Conservation (phyloP, 495 filamentous ascomycete genomes). For the Opeltia flavorubescens region DNA sequence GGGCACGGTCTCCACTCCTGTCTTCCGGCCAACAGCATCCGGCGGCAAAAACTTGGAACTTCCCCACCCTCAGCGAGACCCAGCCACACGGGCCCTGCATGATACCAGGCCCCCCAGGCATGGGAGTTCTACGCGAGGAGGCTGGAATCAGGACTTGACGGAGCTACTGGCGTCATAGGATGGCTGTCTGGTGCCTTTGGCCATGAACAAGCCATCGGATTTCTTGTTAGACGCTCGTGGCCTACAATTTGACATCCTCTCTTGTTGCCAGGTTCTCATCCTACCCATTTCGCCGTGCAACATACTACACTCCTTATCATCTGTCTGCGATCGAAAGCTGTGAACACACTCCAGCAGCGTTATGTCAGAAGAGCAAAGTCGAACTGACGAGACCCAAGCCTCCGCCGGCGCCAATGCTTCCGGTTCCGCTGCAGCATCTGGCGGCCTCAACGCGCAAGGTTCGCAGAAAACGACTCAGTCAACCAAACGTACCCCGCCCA, state of each 20-base stretch:
- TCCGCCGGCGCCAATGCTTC: slow-evolving; percentile 15
- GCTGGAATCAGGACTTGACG: neutral
- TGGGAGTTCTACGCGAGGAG: neutral
- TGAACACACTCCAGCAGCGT: neutral
- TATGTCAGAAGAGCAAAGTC: slow-evolving; percentile 14
- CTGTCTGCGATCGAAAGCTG: neutral
- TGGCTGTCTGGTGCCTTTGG: neutral
- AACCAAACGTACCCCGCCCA: slow-evolving; percentile 14
- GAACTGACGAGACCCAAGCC: slow-evolving; percentile 12
- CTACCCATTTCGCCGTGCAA: neutral
- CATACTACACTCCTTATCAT: neutral
- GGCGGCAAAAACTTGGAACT: neutral
- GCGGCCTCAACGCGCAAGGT: slow-evolving; percentile 9
- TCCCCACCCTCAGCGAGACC: neutral
- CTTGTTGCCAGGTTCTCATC: too few species aligned
- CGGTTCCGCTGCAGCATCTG: slow-evolving; percentile 14
- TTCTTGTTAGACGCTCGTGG: too few species aligned
- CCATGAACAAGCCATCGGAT: slow-evolving; percentile 1
- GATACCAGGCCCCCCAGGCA: neutral
- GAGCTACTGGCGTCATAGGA: neutral
- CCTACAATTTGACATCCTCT: too few species aligned
- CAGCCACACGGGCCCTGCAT: neutral
- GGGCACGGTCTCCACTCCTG: neutral
- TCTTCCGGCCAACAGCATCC: neutral
- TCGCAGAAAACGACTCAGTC: slow-evolving; percentile 15